Evolutionary conservation across 176 grass and related monocot genomes (phyloP).

Genomic region (Hordeum vulgare): DNA sequence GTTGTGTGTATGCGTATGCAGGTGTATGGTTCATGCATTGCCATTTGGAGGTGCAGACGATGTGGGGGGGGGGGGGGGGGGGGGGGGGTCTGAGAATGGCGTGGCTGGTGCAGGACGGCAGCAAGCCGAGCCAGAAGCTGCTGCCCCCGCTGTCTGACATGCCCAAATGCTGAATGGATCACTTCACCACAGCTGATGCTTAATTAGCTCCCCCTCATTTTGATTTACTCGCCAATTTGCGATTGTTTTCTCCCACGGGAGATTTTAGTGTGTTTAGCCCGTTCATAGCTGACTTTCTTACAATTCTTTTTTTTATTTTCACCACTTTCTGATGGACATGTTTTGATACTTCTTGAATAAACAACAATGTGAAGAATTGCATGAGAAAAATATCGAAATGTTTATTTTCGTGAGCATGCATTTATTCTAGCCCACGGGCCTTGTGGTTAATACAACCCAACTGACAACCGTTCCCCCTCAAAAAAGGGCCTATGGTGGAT

Average conservation of each 20-base stretch:
- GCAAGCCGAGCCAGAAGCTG: slow-evolving; percentile 31
- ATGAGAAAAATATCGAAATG: background rate
- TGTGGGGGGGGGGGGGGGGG: too few species aligned
- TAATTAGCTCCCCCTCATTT: background rate
- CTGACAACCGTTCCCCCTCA: background rate
- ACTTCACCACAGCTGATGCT: background rate
- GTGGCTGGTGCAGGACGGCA: slow-evolving; percentile 40
- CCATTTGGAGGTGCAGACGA: slow-evolving; percentile 50
- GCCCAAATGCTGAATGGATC: slow-evolving; percentile 40
- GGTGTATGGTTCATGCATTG: too few species aligned
- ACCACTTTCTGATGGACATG: slow-evolving; percentile 7
- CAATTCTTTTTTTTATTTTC: background rate
- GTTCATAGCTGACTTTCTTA: too few species aligned
- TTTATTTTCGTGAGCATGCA: background rate
- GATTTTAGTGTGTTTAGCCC: too few species aligned
- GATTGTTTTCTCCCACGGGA: too few species aligned
- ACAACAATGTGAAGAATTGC: slow-evolving; percentile 17
- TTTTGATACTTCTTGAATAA: slow-evolving; percentile 29
- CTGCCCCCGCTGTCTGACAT: slow-evolving; percentile 44
- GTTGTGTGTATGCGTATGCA: too few species aligned
- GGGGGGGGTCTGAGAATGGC: slow-evolving; percentile 66
- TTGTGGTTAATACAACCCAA: background rate
- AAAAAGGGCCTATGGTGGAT: background rate
- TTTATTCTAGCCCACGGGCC: background rate
- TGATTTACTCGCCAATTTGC: too few species aligned